Base-by-base conservation (phyloP, 257 asterid genomes). In the Verbascum thapsus region DNA sequence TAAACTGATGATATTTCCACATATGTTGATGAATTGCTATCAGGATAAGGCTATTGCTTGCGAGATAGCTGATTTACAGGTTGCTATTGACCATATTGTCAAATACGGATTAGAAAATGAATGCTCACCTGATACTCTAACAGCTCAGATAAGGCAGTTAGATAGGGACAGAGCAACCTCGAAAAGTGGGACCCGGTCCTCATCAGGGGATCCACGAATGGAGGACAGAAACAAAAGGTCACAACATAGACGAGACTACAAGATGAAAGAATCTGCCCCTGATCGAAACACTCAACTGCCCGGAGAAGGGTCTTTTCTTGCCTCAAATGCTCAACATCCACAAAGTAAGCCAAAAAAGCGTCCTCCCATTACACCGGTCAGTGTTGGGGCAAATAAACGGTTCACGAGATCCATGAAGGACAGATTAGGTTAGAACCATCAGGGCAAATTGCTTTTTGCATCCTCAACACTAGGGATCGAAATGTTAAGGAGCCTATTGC, bases 61-160 rank as follows among this genome's bases (percentile, higher is more conserved):
- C 10, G 81, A 76, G 75, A 67, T 71, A 37, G 61, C 58, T 47
- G 69, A 72, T 58, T 53, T 76, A 42, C 69, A 3, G 0, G 23
- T 26, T 17, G 81, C 50, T 30, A 58, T 76, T 7, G 52, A 58
- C n/a, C 81, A 71, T 68, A 67, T 76, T 8, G 18, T 37, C 49
- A 68, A 72, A 44, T 39, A 67, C 6, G 75, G 72, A 38, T 78
- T 76, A 26, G 70, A 76, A 51, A 51, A 66, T 0, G 70, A 45
- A 20, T 63, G 38, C 55, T 63, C 72, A 10, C 60, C 75, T 0
- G 43, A 51, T 13, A 3, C 3, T 11, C 69, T 72, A 1, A n/a
- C 58, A 42, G 38, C 52, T 6, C 66, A 64, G 53, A 75, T 66
- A 53, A 56, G 61, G 50, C 76, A 61, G 51, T 9, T 70, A 39